Base-by-base conservation (phyloP, 1,139 yeast genomes). In the Barnettozyma hawaiiensis region DNA sequence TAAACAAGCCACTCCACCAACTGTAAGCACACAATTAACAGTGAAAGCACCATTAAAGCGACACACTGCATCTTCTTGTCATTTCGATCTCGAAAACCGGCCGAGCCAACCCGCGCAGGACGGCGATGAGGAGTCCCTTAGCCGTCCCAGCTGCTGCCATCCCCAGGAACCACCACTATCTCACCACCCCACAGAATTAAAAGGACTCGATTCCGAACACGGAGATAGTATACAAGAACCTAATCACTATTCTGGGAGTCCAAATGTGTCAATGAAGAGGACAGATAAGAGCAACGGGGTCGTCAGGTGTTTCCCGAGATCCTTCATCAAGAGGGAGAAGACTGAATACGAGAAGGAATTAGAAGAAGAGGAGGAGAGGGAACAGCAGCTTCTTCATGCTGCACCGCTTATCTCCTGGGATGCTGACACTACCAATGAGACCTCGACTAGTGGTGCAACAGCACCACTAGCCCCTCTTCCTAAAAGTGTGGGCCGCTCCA, bases 301-400 rank as follows among this genome's bases (percentile, higher is more conserved):
- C n/a, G n/a, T n/a, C n/a, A n/a, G n/a, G n/a, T n/a, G n/a, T n/a
- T n/a, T n/a, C n/a, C 29, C 16, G 14, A 8, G 8, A 12, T 14
- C 19, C 3, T 26, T 16, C 24, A 41, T 41, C 22, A 37, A 41
- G 14, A 27, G 21, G 20, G 41, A 41, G 50, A 26, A 45, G 42
- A 22, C 45, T 46, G 19, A 56, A 52, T 7, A 32, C 49, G 28
- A 54, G 53, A 40, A 45, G 37, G 33, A 38, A 20, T 23, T 41
- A 7, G 41, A 34, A 18, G 29, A 18, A 24, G 39, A 35, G 22
- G 35, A 37, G 21, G 23, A 11, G 19, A 19, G 20, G 11, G 31
- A 34, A 2, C 20, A n/a, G 10, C 14, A 7, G 10, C 15, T 7
- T 9, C 7, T 35, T 10, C 35, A 15, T 3, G 11, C n/a, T 22